Base-by-base conservation (phyloP, 2,329 filamentous ascomycete species). In the Cryphonectria parasitica region DNA sequence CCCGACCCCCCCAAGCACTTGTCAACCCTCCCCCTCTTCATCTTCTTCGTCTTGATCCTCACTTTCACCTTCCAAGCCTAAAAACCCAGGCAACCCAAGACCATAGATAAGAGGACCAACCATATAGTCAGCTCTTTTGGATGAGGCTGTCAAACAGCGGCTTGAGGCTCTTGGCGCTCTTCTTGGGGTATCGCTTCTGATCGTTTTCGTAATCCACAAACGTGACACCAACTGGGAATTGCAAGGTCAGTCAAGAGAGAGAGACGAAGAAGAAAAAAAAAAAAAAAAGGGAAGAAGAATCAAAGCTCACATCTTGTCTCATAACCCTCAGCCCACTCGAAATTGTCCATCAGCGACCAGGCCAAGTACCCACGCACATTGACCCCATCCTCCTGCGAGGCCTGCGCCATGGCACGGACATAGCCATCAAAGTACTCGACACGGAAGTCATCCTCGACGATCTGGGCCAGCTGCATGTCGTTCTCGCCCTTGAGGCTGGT, bases 301-400 rank as follows among this genome's bases (percentile, higher is more conserved):
- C 15, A 19, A 15, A 6, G 58, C 71, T 64, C 28, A 72, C 71
- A 73, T 56, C 93, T 87, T 60, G 93, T 96, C 82, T 93, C 90
- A 78, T 95, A 97, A 15, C 93, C 93, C 79, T 97, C 93, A n/a
- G 93, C 92, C 92, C 92, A 95, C 81, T 95, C 93, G 77, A 95
- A 95, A 83, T 95, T 95, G 81, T 97, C 94, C 87, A 97, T 88
- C 74, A 97, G 86, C 79, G 91, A 94, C 93, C 94, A 97, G 22
- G 91, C 93, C 84, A 95, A 89, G 81, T 96, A 97, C 4, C 90
- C 93, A 75, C 87, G 86, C 68, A 95, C 91, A 76, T 95, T 87
- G 64, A 94, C 92, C n/a, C 91, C 90, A 76, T 96, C 92, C 75
- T 90, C 74, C 67, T 85, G 83, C 52, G 88, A 87, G 1, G 94